Evolutionary conservation across 208 protist genomes (phyloP), one percentile per base, ranked within the genome.

Genomic region (Naegleria fowleri): DNA sequence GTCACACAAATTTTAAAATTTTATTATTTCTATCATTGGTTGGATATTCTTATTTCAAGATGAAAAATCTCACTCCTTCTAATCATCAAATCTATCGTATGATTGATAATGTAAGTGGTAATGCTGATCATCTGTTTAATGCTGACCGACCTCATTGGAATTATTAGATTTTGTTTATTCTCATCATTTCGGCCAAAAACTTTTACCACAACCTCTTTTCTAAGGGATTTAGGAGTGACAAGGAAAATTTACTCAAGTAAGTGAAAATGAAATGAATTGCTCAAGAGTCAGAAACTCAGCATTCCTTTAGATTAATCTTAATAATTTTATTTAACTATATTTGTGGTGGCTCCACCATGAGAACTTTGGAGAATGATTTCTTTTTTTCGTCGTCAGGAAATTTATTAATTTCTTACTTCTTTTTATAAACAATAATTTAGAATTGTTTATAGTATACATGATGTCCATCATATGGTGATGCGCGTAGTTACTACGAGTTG

Each of bases 1-100:
- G 36, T 48, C 83, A 86, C 16, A 86, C 83, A 40, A 86, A 86
- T 33, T 86, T 86, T 48, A 86, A 86, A 86, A 86, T 86, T n/a
- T 29, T 86, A 33, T 7, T 86, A 48, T 86, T 86, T 86, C 40
- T 86, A 29, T 86, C 36, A 43, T 38, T 86, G n/a, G 25, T 86
- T 19, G 33, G 33, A 0, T 86, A 86, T 48, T 25, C 83, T 43
- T 86, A 86, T 86, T n/a, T 86, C 5, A 86, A 86, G 25, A 40
- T 86, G 38, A 51, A 39, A 48, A 39, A 29, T 13, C 9, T 86
- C 15, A 86, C 39, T 43, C 33, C 83, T 38, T 43, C 7, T 29
- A 86, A 86, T 86, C 83, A 86, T 29, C 15, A 38, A 86, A 43
- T 48, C 6, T 86, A 38, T 86, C 43, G 83, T 5, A 43, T 86